Conservation (phyloP, 805 yeast species). For the Candida xiaguanensis region DNA sequence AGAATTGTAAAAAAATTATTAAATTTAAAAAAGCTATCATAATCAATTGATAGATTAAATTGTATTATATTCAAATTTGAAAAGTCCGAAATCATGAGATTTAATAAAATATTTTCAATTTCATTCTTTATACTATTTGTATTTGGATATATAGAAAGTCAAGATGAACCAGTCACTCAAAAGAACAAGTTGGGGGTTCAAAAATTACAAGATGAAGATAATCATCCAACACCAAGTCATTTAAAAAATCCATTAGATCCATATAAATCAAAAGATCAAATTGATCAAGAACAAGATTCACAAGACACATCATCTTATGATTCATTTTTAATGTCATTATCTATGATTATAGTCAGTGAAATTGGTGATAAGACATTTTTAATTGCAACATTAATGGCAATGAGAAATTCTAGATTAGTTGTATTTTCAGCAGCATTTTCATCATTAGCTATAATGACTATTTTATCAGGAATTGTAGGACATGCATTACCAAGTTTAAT, state of each 20-base stretch:
- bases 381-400: constrained; percentile 96
- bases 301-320: constrained; percentile 22
- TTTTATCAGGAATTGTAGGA: constrained; percentile 86
- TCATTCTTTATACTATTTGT: constrained; percentile 4
- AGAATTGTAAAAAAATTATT: too few relatives aligned
- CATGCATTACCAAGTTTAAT: constrained; percentile 83
- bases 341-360: constrained; percentile 94
- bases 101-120: constrained; percentile 1
- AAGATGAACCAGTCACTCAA: constrained; percentile 1
- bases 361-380: constrained; percentile 96
- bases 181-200: constrained; percentile 17
- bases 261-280: constrained; percentile 6
- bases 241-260: constrained; percentile 20
- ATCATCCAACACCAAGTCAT: constrained; percentile 23
- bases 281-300: not conserved
- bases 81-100: constrained; percentile 7
- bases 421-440: constrained; percentile 89
- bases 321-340: constrained; percentile 73
- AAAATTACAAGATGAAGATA: constrained; percentile 21
- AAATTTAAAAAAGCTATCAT: too few relatives aligned
- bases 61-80: not conserved
- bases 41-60: too few relatives aligned
- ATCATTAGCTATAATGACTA: constrained; percentile 86
- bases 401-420: constrained; percentile 78
- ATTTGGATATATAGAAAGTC: constrained; percentile 1